Evolutionary conservation across 768 basidiomycete genomes (phyloP).

Genomic region (Pleurotus platypus): DNA sequence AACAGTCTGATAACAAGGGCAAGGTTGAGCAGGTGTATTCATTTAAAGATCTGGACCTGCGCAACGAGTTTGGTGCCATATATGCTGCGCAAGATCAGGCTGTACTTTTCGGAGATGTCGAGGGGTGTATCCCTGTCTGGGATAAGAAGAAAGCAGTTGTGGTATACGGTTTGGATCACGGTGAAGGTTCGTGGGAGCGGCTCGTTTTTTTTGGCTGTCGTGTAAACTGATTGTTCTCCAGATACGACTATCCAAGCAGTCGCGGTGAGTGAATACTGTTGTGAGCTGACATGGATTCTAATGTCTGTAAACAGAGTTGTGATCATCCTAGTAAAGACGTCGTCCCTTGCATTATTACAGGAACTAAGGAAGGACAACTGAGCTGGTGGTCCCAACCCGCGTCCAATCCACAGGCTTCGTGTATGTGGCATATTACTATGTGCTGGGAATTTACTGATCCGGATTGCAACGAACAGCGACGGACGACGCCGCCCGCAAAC

Average conservation of each 20-base stretch:
- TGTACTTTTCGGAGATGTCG: slow-evolving; percentile 53
- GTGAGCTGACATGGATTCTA: slow-evolving; percentile 9
- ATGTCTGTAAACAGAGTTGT: slow-evolving; percentile 32
- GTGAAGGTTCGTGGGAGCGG: slow-evolving; percentile 42
- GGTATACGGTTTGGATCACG: slow-evolving; percentile 59
- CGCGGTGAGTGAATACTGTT: slow-evolving; percentile 30
- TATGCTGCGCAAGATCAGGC: slow-evolving; percentile 51
- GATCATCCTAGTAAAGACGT: slow-evolving; percentile 37
- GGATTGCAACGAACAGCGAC: background rate
- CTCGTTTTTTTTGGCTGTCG: slow-evolving; percentile 6
- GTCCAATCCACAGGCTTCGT: background rate
- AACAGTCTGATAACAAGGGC: slow-evolving; percentile 45
- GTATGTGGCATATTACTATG: background rate
- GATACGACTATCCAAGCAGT: slow-evolving; percentile 39
- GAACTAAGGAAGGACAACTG: slow-evolving; percentile 50
- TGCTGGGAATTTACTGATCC: background rate
- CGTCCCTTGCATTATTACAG: slow-evolving; percentile 39
- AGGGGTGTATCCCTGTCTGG: slow-evolving; percentile 60
- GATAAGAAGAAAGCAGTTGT: slow-evolving; percentile 50
- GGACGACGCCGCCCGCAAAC: slow-evolving; percentile 1
- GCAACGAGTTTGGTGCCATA: slow-evolving; percentile 42
- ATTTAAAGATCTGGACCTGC: slow-evolving; percentile 33
- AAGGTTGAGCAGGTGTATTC: slow-evolving; percentile 52
- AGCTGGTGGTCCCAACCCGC: slow-evolving; percentile 56
- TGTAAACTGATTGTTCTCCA: slow-evolving; percentile 11